Evolutionary conservation across 192 early-diverging fungal species (phyloP).

Genomic region (Obelidium mucronatum): DNA sequence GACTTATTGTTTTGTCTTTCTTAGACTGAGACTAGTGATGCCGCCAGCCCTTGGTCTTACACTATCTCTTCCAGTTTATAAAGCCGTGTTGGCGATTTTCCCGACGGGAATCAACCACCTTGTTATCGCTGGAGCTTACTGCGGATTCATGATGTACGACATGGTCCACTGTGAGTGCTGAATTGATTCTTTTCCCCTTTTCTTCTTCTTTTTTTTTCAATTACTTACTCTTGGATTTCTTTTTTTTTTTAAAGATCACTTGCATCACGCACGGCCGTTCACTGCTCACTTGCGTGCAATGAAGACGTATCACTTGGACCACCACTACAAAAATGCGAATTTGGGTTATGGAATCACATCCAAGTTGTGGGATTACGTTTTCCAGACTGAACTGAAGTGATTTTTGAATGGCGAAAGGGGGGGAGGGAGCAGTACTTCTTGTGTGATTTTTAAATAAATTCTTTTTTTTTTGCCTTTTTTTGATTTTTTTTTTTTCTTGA

Average conservation of each 20-base stretch:
- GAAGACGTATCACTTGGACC: conserved; percentile 94
- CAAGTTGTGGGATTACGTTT: conserved; percentile 89
- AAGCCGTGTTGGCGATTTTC: conserved; percentile 62
- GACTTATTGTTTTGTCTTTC: conserved; percentile 21
- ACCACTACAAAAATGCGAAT: conserved; percentile 77
- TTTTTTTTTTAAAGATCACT: conserved; percentile 71
- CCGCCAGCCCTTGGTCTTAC: conserved; percentile 83
- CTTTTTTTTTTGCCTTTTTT: conserved; percentile 2
- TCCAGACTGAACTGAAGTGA: conserved; percentile 67
- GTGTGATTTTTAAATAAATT: not conserved
- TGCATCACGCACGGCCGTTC: conserved; percentile 87
- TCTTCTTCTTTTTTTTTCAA: not conserved
- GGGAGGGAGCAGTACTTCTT: not conserved
- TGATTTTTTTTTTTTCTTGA: no score
- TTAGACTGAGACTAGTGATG: conserved; percentile 92
- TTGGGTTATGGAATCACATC: conserved; percentile 89
- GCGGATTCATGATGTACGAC: conserved; percentile 93
- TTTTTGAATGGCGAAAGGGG: not conserved
- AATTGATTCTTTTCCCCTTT: not conserved
- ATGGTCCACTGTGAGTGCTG: conserved; percentile 76
- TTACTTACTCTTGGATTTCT: not conserved
- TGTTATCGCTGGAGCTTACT: conserved; percentile 73
- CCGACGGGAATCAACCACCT: conserved; percentile 71
- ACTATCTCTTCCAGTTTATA: conserved; percentile 71
- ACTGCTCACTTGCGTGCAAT: conserved; percentile 79